Evolutionary conservation across 176 grass and related monocot species (phyloP).

Genomic region (Alopecurus myosuroides): DNA sequence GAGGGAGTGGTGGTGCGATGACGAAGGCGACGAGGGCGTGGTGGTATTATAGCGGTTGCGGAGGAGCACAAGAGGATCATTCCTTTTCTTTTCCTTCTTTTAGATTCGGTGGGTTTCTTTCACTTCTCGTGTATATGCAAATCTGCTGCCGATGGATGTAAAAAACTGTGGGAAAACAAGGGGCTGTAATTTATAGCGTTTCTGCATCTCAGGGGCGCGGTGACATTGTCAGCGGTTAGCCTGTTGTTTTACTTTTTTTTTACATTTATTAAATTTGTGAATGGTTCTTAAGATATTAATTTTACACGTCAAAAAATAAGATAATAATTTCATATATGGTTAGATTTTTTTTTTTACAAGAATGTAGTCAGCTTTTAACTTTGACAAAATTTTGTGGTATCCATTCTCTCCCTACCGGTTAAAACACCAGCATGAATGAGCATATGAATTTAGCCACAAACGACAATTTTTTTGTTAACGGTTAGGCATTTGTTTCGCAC

Average conservation of each 20-base stretch:
- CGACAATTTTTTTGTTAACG: too few relatives aligned
- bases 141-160: background rate
- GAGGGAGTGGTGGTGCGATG: conserved; percentile 26
- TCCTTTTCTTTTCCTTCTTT: background rate
- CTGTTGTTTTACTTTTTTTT: too few relatives aligned
- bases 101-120: background rate
- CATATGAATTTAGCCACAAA: too few relatives aligned
- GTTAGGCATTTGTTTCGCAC: too few relatives aligned
- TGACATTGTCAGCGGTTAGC: too few relatives aligned
- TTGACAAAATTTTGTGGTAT: too few relatives aligned
- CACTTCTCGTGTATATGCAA: background rate
- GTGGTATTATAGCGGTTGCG: conserved; percentile 43
- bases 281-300: background rate
- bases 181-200: background rate
- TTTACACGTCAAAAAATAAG: too few relatives aligned
- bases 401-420: too few relatives aligned
- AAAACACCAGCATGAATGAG: too few relatives aligned
- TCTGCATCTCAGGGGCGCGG: background rate
- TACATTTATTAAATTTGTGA: background rate
- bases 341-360: too few relatives aligned
- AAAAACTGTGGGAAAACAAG: background rate
- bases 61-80: conserved; percentile 17
- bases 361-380: too few relatives aligned
- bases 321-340: too few relatives aligned
- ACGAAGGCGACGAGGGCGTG: conserved; percentile 43